Base-by-base conservation (phyloP, 352 stramenopile species). In the Phytophthora fragariaefolia region DNA sequence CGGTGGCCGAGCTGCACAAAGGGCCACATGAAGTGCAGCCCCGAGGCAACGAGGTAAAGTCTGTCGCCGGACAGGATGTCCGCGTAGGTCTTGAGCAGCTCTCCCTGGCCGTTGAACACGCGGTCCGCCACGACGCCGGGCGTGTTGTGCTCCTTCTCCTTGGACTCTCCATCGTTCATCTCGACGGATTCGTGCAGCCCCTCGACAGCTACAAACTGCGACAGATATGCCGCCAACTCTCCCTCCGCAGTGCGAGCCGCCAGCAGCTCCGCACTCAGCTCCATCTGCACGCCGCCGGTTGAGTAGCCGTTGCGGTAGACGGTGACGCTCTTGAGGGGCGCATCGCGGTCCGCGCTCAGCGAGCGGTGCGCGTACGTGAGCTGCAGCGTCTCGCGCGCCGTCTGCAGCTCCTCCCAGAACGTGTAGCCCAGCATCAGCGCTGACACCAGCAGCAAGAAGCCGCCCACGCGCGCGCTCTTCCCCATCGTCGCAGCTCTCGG, bases 301-400 rank as follows among this genome's bases (percentile, higher is more conserved):
- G 83, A 92, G 69, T 83, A 91, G 54, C 87, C 87, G 66, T 95
- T 95, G 58, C 85, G 84, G 64, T 83, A 95, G 18, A 95, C 64
- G 32, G 79, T 90, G 43, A 95, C 83, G 74, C 60, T 87, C 59
- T 95, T 95, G 52, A 77, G 26, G 4, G 69, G 53, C 23, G 74
- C 68, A 43, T 71, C 60, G 20, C 66, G 59, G 38, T 76, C 67
- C 8, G 71, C 74, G 54, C 75, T 76, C 45, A 90, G 73, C 58
- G 77, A 83, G 24, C 76, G 80, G 46, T 89, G 74, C 49, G 76
- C 64, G 59, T 85, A 82, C 30, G 82, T 90, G 49, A 91, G 79
- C 58, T 91, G 77, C 62, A 92, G 74, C 66, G 79, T 82, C 55
- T 90, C 80, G 23, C 74, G 73, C 23, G 43, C 49, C 36, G 23